Evolutionary conservation across 352 stramenopile species (phyloP).

Genomic region (Globisporangium polare): DNA sequence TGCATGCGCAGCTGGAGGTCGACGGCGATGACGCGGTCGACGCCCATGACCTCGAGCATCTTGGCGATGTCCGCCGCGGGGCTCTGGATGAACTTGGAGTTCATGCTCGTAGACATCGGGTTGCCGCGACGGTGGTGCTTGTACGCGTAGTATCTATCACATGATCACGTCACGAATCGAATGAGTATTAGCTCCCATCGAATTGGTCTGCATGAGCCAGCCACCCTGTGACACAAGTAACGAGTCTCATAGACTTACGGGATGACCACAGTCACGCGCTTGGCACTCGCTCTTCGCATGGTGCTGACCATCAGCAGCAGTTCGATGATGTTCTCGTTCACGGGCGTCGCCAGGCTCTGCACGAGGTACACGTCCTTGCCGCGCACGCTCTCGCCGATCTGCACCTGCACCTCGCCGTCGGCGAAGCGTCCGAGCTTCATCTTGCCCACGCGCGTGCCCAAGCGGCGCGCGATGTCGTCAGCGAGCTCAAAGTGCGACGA

Average conservation of each 20-base stretch:
- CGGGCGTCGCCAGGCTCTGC: constrained; percentile 88
- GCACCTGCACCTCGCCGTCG: constrained; percentile 91
- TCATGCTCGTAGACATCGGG: constrained; percentile 83
- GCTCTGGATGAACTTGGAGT: constrained; percentile 91
- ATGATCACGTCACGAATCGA: not conserved
- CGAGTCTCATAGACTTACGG: constrained; percentile 50
- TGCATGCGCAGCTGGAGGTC: constrained; percentile 91
- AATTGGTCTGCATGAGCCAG: not conserved
- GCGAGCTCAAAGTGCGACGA: constrained; percentile 90
- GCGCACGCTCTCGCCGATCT: constrained; percentile 90
- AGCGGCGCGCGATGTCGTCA: constrained; percentile 84
- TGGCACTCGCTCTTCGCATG: constrained; percentile 90
- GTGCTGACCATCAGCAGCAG: constrained; percentile 94
- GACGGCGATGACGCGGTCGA: constrained; percentile 92
- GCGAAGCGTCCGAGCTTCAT: constrained; percentile 89
- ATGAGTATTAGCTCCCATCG: not conserved
- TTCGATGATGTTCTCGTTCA: constrained; percentile 96
- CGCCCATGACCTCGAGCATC: constrained; percentile 94
- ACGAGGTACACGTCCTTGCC: constrained; percentile 95
- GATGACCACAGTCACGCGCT: constrained; percentile 93
- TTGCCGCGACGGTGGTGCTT: constrained; percentile 89
- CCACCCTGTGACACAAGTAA: not conserved
- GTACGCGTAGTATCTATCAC: constrained; percentile 86
- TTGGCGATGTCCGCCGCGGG: constrained; percentile 86
- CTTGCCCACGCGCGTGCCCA: constrained; percentile 86